Percentiles rank a stretch among this genome's conserved stretches.
Evolutionary conservation across 495 filamentous ascomycete species (phyloP).

Genomic region (Penicillium waksmanii): DNA sequence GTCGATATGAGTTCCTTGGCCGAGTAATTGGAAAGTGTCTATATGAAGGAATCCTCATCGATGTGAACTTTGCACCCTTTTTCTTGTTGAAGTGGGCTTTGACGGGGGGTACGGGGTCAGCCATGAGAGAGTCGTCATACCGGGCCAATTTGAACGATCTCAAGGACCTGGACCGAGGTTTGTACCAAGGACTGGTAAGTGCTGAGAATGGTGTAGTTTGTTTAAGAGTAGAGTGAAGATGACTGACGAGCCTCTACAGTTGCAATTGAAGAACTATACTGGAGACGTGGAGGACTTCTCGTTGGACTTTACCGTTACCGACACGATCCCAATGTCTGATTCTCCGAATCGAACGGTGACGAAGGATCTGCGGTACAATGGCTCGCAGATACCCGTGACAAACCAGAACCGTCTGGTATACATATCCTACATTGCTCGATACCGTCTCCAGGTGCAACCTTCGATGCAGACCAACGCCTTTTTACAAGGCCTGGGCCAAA

Average conservation of each 20-base stretch:
- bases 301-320: constrained; percentile 88
- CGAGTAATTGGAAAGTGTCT: constrained; percentile 95
- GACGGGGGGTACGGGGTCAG: constrained; percentile 64
- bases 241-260: constrained; percentile 35
- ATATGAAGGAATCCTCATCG: constrained; percentile 95
- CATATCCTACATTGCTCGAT: constrained; percentile 85
- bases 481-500: constrained; percentile 77
- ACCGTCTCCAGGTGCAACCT: constrained; percentile 81
- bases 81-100: constrained; percentile 95
- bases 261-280: constrained; percentile 85
- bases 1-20: constrained; percentile 88
- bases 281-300: constrained; percentile 78
- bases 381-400: constrained; percentile 78
- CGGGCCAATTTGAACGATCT: constrained; percentile 91
- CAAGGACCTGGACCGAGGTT: constrained; percentile 86
- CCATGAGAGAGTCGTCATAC: constrained; percentile 70
- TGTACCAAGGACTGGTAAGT: constrained; percentile 85
- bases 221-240: neutral
- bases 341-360: constrained; percentile 56
- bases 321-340: constrained; percentile 65
- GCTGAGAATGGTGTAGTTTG: neutral
- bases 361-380: constrained; percentile 73
- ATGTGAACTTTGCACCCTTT: constrained; percentile 92
- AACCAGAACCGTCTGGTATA: constrained; percentile 93
- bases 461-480: constrained; percentile 82